Base-by-base conservation (phyloP, 2,329 filamentous ascomycete species). In the Colletotrichum sp. region DNA sequence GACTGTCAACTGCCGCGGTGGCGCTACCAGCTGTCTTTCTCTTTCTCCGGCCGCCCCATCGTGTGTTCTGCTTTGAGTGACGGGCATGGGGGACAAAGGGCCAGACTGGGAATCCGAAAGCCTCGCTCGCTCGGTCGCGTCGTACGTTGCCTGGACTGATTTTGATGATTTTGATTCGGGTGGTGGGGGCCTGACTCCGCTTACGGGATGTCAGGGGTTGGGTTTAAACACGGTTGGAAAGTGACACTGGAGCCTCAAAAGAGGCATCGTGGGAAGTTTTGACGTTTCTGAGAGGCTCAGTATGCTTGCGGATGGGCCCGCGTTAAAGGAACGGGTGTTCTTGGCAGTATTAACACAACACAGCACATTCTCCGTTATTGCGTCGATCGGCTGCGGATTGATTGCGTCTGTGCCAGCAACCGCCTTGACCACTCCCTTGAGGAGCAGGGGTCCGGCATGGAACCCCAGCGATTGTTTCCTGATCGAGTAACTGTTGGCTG, bases 321-420 rank as follows among this genome's bases (percentile, higher is more conserved):
- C 26, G 60, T 52, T 7, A 39, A 18, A 52, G 60, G 52, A 65
- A 49, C n/a, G 57, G 57, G 71, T 74, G 59, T 67, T 65, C 72
- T 69, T 60, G 49, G 68, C 32, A 71, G 68, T 60, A 71, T 75
- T 30, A 66, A 75, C 52, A 64, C 49, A 52, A 75, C 68, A 71
- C 68, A 75, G 44, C 13, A 65, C 34, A n/a, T 66, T 28, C 72
- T 66, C 72, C 72, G 26, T 75, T 70, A 34, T 71, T 66, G 67
- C 72, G 67, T 66, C 32, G 60, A 66, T 75, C 72, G 60, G 72
- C 72, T 52, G 63, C 69, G 34, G 15, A 49, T 75, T 71, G 55
- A 75, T 71, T 75, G 66, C 28, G 60, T 66, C 60, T 66, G 72
- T 71, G 72, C 72, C 67, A 62, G 49, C n/a, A 71, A 66, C 49